A percentile compares a stretch with the other conserved stretches of the same genome.
phyloP scores from a whole-genome alignment of 345 rosid species.

The Sapria himalayana region DNA sequence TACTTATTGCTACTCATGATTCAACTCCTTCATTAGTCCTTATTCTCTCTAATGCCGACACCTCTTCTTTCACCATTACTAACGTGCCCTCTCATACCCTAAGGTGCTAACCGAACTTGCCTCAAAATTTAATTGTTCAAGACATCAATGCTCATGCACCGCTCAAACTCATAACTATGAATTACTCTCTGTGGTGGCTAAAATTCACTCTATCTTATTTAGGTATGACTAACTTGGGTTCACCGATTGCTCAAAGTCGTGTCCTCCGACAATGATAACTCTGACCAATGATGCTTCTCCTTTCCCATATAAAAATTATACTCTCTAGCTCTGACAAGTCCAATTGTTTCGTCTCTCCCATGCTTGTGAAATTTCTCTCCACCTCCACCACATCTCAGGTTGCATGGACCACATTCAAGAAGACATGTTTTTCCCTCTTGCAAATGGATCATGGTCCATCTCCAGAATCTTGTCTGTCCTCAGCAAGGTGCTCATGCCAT shows the following conservation, averaged over 20 bases:
- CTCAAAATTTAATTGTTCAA: too few relatives aligned
- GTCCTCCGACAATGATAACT: background rate
- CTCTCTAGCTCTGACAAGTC: background rate
- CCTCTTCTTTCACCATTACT: too few relatives aligned
- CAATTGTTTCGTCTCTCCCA: background rate
- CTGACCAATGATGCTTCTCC: background rate
- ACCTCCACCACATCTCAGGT: background rate
- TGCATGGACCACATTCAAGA: background rate
- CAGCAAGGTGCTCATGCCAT: too few relatives aligned
- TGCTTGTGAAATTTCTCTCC: background rate
- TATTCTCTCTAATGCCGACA: too few relatives aligned
- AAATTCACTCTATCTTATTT: background rate
- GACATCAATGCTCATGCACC: background rate
- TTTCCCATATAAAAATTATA: background rate
- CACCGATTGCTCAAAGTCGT: background rate
- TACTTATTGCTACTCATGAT: too few relatives aligned
- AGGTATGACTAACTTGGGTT: background rate
- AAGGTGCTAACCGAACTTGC: too few relatives aligned
- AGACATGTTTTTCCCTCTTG: background rate
- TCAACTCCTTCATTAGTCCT: too few relatives aligned
- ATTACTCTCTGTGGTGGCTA: slow-evolving; percentile 1
- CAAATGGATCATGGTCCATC: background rate
- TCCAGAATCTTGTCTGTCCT: too few relatives aligned
- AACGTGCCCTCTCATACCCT: too few relatives aligned
- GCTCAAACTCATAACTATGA: background rate